Base-by-base conservation (phyloP, 2,329 filamentous ascomycete species). In the Cadophora sp. region DNA sequence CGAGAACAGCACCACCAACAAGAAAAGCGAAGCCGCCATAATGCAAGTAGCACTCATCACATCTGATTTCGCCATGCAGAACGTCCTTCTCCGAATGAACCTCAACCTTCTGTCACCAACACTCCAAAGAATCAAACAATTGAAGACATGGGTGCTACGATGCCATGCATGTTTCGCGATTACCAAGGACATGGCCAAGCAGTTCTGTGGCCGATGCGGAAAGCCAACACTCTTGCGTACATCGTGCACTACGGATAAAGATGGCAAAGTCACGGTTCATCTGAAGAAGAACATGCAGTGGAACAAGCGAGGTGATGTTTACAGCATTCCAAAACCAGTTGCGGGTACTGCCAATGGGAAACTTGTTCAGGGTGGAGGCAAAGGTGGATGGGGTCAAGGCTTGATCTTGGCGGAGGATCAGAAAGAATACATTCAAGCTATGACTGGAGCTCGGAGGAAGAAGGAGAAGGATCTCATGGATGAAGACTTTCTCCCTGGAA, bases 1-100 rank as follows among this genome's bases (percentile, higher is more conserved):
- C 74, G 79, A 80, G 29, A 80, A 82, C 26, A 81, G 81, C 6
- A 79, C 83, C 1, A 79, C 83, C 24, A 80, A 84, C 7, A 50
- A 80, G 84, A 60, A 79, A 83, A 79, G 83, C 68, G 79, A 85
- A 1, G 84, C 87, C 43, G 87, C 87, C 70, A 88, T 87, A 14
- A 91, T 97, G 74, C 91, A 97, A 80, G 93, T 92, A 19, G 95
- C 94, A n/a, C 90, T 95, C 55, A 91, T 98, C 77, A 98, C 96
- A 1, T 94, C 92, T 66, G 96, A 99, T 83, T 98, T 92, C 81
- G 95, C 96, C 65, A 97, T 99, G 93, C 95, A 98, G 82, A 98
- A 98, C 79, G 94, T 98, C 8, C 87, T 96, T 1, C 86, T 99
- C 4, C 93, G 97, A 74, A 97, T 98, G 84, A 97, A 97, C 81